Percentiles rank a stretch among this genome's conserved stretches.
These are phyloP conservation scores for Amoeboaphelidium protococcarum DNA, from an alignment of 371 early-diverging fungal genomes.

Conservation along the genomic window DNA sequence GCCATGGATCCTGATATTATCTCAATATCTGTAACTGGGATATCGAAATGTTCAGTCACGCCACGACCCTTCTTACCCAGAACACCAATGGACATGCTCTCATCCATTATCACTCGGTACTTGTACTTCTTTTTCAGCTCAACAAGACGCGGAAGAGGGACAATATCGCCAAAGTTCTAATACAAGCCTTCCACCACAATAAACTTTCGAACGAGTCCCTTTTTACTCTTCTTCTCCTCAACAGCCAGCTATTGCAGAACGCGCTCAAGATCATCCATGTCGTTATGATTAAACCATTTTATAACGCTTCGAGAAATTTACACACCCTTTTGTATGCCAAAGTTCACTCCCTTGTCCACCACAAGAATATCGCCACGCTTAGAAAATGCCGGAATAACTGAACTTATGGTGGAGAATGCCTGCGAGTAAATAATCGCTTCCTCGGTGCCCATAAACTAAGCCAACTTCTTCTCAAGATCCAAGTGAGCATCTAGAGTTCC, in stretches of 20 bases:
- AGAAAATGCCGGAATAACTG: slow-evolving; percentile 91
- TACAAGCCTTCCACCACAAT: slow-evolving; percentile 94
- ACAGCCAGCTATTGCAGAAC: slow-evolving; percentile 29
- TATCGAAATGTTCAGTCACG: slow-evolving; percentile 50
- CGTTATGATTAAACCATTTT: slow-evolving; percentile 81
- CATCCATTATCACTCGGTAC: slow-evolving; percentile 91
- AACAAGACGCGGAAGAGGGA: slow-evolving; percentile 52
- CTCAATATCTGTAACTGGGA: slow-evolving; percentile 61
- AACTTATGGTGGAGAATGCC: slow-evolving; percentile 73
- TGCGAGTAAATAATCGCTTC: slow-evolving; percentile 94
- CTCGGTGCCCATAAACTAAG: slow-evolving; percentile 64
- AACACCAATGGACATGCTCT: slow-evolving; percentile 75
- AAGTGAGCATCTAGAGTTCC: slow-evolving; percentile 97
- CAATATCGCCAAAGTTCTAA: slow-evolving; percentile 71
- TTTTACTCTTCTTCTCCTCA: slow-evolving; percentile 34
- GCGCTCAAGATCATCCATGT: slow-evolving; percentile 76
- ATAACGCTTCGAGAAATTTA: slow-evolving; percentile 66
- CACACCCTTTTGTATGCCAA: slow-evolving; percentile 72
- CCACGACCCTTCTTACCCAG: slow-evolving; percentile 75
- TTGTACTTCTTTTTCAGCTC: slow-evolving; percentile 85
- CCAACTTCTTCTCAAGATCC: slow-evolving; percentile 73
- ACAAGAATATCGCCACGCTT: slow-evolving; percentile 92
- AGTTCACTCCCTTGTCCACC: slow-evolving; percentile 62
- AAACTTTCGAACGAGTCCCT: slow-evolving; percentile 60
- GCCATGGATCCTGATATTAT: slow-evolving; percentile 79